Evolutionary conservation across 345 rosid genomes (phyloP).

Genomic region (Turnera subulata): DNA sequence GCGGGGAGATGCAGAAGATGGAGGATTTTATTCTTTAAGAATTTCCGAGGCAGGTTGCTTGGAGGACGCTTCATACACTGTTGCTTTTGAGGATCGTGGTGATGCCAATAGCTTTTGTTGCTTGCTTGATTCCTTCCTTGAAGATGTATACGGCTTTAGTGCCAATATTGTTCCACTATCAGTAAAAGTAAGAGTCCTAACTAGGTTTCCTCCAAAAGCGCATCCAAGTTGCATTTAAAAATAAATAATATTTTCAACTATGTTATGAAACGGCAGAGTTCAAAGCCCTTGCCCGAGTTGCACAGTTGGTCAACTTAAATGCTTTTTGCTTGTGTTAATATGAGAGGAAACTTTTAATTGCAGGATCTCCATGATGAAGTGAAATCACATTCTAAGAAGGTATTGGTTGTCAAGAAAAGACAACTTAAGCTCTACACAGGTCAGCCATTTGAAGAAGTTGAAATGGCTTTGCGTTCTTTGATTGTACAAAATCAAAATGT

Average conservation of each 20-base stretch:
- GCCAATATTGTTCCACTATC: slow-evolving; percentile 59
- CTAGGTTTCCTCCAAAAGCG: background rate
- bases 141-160: slow-evolving; percentile 58
- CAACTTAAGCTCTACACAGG: slow-evolving; percentile 75
- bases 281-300: too few species aligned
- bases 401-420: slow-evolving; percentile 65
- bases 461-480: slow-evolving; percentile 53
- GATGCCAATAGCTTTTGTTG: slow-evolving; percentile 82
- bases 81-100: slow-evolving; percentile 68
- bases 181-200: slow-evolving; percentile 40
- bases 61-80: slow-evolving; percentile 29
- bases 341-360: slow-evolving; percentile 9
- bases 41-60: slow-evolving; percentile 27
- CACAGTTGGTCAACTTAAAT: too few species aligned
- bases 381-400: slow-evolving; percentile 39
- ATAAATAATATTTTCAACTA: too few species aligned
- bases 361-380: slow-evolving; percentile 62
- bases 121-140: slow-evolving; percentile 63
- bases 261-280: too few species aligned
- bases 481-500: slow-evolving; percentile 27
- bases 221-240: too few species aligned
- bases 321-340: background rate
- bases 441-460: slow-evolving; percentile 66
- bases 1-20: slow-evolving; percentile 52
- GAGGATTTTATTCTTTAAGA: slow-evolving; percentile 52